Evolutionary conservation across 345 rosid species (phyloP).

Genomic region (Erodium maritimum): DNA sequence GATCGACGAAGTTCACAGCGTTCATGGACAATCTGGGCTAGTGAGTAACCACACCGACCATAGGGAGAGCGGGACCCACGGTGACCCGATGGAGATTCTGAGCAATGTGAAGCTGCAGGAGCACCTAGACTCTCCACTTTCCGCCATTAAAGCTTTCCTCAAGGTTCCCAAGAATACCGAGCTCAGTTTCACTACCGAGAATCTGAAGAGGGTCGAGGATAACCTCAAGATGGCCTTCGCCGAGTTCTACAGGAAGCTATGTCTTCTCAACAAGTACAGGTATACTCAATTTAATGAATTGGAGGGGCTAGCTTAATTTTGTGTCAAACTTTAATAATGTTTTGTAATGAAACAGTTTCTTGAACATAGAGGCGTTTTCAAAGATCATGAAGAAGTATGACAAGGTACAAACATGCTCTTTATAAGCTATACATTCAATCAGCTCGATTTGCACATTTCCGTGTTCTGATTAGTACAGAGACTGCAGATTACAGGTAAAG

Average conservation of each 20-base stretch:
- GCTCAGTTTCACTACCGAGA: constrained; percentile 21
- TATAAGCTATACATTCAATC: too few species aligned
- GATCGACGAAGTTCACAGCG: not conserved
- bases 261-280: constrained; percentile 49
- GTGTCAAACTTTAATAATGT: too few species aligned
- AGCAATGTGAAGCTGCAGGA: constrained; percentile 37
- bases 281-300: constrained; percentile 6
- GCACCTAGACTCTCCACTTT: constrained; percentile 29
- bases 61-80: constrained; percentile 1
- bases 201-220: constrained; percentile 36
- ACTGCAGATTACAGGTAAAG: constrained; percentile 53
- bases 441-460: too few species aligned
- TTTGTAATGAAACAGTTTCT: constrained; percentile 27
- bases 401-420: constrained; percentile 30
- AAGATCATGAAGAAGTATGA: constrained; percentile 84
- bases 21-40: not conserved
- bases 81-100: constrained; percentile 16
- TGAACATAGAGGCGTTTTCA: constrained; percentile 63
- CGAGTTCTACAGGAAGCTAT: constrained; percentile 50
- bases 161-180: constrained; percentile 14
- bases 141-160: constrained; percentile 24
- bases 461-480: too few species aligned
- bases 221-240: constrained; percentile 32
- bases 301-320: too few species aligned
- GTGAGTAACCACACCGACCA: constrained; percentile 6